Conservation (phyloP, 345 rosid species). For the Carallia brachiata region DNA sequence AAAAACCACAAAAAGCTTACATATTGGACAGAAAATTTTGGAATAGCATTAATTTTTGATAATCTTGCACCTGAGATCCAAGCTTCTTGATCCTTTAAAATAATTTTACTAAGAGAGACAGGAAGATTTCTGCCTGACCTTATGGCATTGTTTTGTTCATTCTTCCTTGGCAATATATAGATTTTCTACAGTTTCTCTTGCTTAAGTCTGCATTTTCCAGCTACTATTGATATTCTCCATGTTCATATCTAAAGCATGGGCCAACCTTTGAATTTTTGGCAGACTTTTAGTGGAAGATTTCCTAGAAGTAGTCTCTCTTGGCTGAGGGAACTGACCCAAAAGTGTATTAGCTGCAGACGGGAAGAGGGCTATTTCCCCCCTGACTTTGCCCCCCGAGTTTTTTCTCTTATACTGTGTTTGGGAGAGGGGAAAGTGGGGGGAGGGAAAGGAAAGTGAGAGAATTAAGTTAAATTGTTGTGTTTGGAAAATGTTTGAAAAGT, state of each 20-base stretch:
- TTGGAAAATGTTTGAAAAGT: too few species aligned
- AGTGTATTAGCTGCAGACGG: conserved; percentile 33
- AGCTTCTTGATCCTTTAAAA: too few species aligned
- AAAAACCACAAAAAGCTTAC: too few species aligned
- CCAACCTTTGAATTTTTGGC: conserved; percentile 18
- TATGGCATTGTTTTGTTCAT: conserved; percentile 4
- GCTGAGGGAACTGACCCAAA: conserved; percentile 24
- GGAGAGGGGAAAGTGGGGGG: too few species aligned
- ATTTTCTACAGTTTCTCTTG: conserved; percentile 16
- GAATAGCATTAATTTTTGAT: too few species aligned
- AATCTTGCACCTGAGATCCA: too few species aligned
- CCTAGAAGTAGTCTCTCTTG: not conserved
- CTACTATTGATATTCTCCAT: conserved; percentile 34
- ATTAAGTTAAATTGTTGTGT: too few species aligned
- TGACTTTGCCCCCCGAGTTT: conserved; percentile 8
- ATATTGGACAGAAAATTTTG: too few species aligned
- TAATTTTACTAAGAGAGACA: not conserved
- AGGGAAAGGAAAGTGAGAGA: too few species aligned
- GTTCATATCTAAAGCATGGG: conserved; percentile 21
- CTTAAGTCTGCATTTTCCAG: conserved; percentile 15
- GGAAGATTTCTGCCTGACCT: conserved; percentile 5
- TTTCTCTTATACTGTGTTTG: too few species aligned
- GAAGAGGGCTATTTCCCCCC: conserved; percentile 1
- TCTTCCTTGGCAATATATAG: conserved; percentile 26
- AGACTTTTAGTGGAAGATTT: conserved; percentile 24